Conservation (phyloP, 2,329 filamentous ascomycete species). For the Colletotrichum acutatum region DNA sequence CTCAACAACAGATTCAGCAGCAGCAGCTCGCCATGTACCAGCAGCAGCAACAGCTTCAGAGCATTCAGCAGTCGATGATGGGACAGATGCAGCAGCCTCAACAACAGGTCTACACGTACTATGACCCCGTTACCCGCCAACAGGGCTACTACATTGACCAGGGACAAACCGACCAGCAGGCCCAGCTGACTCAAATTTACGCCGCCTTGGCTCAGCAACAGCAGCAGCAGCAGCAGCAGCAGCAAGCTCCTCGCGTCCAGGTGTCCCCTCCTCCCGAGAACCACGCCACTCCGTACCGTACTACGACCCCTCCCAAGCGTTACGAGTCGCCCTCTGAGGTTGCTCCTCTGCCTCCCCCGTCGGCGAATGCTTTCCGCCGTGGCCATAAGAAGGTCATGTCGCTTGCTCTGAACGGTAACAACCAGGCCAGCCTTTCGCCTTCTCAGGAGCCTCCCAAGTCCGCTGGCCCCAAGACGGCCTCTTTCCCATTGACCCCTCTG, state of each 20-base stretch:
- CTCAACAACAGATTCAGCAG: slow-evolving; percentile 58
- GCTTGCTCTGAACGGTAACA: slow-evolving; percentile 68
- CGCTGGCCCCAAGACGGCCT: slow-evolving; percentile 80
- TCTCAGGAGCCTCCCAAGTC: slow-evolving; percentile 63
- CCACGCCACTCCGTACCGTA: slow-evolving; percentile 64
- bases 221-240: slow-evolving; percentile 56
- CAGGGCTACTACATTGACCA: slow-evolving; percentile 84
- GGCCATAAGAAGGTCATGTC: slow-evolving; percentile 93
- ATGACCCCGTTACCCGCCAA: slow-evolving; percentile 88
- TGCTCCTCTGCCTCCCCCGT: slow-evolving; percentile 83
- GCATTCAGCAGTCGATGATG: slow-evolving; percentile 57
- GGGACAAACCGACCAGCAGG: slow-evolving; percentile 61
- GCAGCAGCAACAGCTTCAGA: slow-evolving; percentile 54
- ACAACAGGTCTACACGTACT: slow-evolving; percentile 83
- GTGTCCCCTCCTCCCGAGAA: slow-evolving; percentile 82
- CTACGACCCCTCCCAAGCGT: slow-evolving; percentile 73
- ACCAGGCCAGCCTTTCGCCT: slow-evolving; percentile 54
- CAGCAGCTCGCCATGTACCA: slow-evolving; percentile 56
- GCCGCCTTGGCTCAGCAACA: slow-evolving; percentile 42
- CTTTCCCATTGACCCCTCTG: slow-evolving; percentile 82
- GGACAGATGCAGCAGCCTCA: slow-evolving; percentile 71
- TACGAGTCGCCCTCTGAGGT: slow-evolving; percentile 76
- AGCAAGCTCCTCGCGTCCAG: slow-evolving; percentile 77
- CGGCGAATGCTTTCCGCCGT: slow-evolving; percentile 90
- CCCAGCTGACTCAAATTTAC: slow-evolving; percentile 42